phyloP scores from a whole-genome alignment of 192 early-diverging fungal species.

The Coemansia biformis region DNA sequence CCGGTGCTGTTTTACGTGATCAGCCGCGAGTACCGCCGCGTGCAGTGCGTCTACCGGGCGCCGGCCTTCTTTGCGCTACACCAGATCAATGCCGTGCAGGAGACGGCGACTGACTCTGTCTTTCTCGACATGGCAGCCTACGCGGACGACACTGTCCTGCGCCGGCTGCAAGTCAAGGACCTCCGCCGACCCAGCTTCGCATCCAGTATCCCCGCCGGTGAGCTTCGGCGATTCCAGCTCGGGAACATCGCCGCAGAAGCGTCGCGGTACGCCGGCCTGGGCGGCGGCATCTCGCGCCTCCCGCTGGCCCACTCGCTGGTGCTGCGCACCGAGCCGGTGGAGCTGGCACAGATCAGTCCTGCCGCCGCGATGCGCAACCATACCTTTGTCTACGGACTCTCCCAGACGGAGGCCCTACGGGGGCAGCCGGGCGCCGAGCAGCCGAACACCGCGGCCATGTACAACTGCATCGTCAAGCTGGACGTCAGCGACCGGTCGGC shows the following conservation, averaged over 20 bases:
- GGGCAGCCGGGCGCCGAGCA: constrained; percentile 8
- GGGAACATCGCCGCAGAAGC: constrained; percentile 58
- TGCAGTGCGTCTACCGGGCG: constrained; percentile 63
- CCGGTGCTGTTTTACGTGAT: constrained; percentile 69
- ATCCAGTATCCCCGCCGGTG: constrained; percentile 47
- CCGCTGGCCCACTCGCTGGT: constrained; percentile 31
- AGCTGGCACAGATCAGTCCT: constrained; percentile 54
- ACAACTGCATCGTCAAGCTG: constrained; percentile 55
- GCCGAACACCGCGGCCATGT: constrained; percentile 40
- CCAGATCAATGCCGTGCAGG: constrained; percentile 68
- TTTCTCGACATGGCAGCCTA: constrained; percentile 63
- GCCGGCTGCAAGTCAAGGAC: constrained; percentile 54
- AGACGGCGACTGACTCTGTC: constrained; percentile 58
- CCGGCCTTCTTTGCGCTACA: constrained; percentile 61
- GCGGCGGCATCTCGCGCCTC: constrained; percentile 9
- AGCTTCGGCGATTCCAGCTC: constrained; percentile 61
- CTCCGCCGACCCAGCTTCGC: constrained; percentile 49
- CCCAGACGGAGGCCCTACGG: constrained; percentile 38
- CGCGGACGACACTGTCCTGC: constrained; percentile 54
- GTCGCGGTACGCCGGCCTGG: constrained; percentile 44
- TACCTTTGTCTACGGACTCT: constrained; percentile 51
- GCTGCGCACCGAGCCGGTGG: constrained; percentile 48
- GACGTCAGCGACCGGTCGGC: constrained; percentile 41
- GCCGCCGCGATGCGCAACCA: constrained; percentile 43
- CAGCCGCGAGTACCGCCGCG: constrained; percentile 59